Base-by-base conservation (phyloP, 2,329 filamentous ascomycete genomes). In the Fusarium sp. region DNA sequence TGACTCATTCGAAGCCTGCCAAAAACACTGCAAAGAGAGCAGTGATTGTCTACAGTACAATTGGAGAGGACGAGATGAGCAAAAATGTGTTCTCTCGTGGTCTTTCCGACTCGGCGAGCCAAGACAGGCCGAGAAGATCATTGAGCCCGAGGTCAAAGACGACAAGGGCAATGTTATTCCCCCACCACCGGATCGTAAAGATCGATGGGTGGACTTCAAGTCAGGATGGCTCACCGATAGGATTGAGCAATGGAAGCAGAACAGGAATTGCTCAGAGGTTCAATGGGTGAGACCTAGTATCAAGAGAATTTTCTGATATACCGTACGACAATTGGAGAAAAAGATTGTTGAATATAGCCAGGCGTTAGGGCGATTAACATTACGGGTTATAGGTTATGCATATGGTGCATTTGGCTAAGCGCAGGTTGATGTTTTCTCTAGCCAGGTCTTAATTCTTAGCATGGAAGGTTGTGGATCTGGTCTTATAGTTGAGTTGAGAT, bases 261-360 rank as follows among this genome's bases (percentile, higher is more conserved):
- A 62, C 22, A 72, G 67, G 32, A 68, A 71, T 24, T 78, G 76
- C 39, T 55, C 72, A 40, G 68, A 69, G 43, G 75, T 75, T 10
- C 73, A 76, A 54, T 77, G 76, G 76, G 75, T 78, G 17, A 74
- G 74, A n/a, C 75, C 76, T 9, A 77, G 76, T 52, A 75, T 72
- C 35, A 72, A 72, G 60, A 62, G 73, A 47, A 70, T 75, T 40
- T 75, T 75, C 56, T 75, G 50, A 75, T 55, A 37, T 30, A 62
- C 57, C 33, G 20, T 20, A 44, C 20, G 17, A 40, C 53, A 41
- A 46, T 22, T 28, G 14, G 43, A 11, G 32, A 20, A 24, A 47
- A 44, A 35, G 26, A 19, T 56, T 56, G 40, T 51, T 51, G 48
- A 52, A 57, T 35, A 70, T 63, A 57, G 55, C 46, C 46, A 55